Base-by-base conservation (phyloP, 2,329 filamentous ascomycete genomes). In the Berkeleyomyces basicola region DNA sequence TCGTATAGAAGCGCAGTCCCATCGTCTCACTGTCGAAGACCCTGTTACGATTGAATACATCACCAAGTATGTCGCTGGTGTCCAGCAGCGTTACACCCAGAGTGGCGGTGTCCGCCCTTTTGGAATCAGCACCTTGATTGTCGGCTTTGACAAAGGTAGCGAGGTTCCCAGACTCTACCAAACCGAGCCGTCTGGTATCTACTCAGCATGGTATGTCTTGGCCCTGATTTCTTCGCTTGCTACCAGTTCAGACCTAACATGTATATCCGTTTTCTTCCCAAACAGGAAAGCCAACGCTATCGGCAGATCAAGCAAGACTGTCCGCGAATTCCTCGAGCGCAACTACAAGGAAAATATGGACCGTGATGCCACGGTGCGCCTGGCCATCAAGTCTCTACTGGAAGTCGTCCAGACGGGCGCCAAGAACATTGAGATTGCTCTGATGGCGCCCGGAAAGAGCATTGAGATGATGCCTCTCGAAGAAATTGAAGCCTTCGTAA, bases 261-360 rank as follows among this genome's bases (percentile, higher is more conserved):
- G 46, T 51, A 37, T 4, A 55, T 23, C 11, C 33, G 2, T 33
- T 39, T 36, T 36, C n/a, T 5, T 46, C 7, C 49, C 16, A 16
- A 51, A 67, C 68, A 97, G 93, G 93, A 97, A 99, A 82, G 95
- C 93, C 70, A 99, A 99, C 72, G 93, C 93, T 64, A 99, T 99
- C 71, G 93, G 93, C 64, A 87, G 93, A 71, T 97, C 92, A 61
- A 96, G 90, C 82, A 99, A 99, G 82, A 99, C 93, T 7, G 93
- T 99, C 64, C 88, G 93, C 71, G 93, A 99, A 74, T 99, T 99
- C 76, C 83, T 99, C 68, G 93, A 99, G 78, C 86, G 95, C 73
- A 96, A 99, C 78, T 95, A 99, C 82, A 95, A 96, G 80, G 90
- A 95, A 70, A 88, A 89, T 66, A 96, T 99, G 91, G 88, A 96